Evolutionary conservation across 768 basidiomycete species (phyloP).

Genomic region (Leccinellum rugosiceps): DNA sequence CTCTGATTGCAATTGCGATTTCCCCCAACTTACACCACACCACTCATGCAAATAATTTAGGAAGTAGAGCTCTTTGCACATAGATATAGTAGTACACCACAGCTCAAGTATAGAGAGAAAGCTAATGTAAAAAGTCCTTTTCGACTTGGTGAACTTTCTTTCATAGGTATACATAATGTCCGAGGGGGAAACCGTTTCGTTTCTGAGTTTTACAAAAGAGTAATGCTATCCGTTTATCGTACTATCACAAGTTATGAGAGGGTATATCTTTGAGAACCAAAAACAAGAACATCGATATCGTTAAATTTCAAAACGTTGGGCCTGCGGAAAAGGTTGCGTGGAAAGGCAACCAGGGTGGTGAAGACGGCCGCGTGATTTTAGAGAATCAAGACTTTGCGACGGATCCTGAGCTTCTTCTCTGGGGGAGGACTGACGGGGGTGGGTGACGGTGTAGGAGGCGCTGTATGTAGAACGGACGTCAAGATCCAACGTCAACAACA

Average conservation of each 20-base stretch:
- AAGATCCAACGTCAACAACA: not conserved
- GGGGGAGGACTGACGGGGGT: slow-evolving; percentile 9
- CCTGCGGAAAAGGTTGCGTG: not conserved
- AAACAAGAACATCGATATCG: slow-evolving; percentile 9
- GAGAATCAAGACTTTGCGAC: slow-evolving; percentile 29
- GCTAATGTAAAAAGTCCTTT: slow-evolving; percentile 2
- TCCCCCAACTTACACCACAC: not conserved
- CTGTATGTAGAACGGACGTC: slow-evolving; percentile 3
- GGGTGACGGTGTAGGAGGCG: slow-evolving; percentile 8
- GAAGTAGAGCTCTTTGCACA: not conserved
- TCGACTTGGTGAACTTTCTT: not conserved
- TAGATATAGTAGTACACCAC: not conserved
- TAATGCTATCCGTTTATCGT: slow-evolving; percentile 21
- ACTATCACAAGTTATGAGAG: slow-evolving; percentile 9
- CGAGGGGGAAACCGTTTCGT: not conserved
- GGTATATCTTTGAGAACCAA: slow-evolving; percentile 6
- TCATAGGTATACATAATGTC: slow-evolving; percentile 6
- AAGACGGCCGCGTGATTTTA: slow-evolving; percentile 7
- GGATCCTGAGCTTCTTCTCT: slow-evolving; percentile 31
- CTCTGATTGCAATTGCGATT: not conserved
- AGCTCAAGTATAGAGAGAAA: not conserved
- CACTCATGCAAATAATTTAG: slow-evolving; percentile 7
- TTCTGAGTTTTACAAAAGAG: not conserved
- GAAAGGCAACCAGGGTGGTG: not conserved
- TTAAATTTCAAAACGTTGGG: not conserved